Conservation (phyloP, 371 early-diverging fungal species). For the Saksenaea oblongispora region DNA sequence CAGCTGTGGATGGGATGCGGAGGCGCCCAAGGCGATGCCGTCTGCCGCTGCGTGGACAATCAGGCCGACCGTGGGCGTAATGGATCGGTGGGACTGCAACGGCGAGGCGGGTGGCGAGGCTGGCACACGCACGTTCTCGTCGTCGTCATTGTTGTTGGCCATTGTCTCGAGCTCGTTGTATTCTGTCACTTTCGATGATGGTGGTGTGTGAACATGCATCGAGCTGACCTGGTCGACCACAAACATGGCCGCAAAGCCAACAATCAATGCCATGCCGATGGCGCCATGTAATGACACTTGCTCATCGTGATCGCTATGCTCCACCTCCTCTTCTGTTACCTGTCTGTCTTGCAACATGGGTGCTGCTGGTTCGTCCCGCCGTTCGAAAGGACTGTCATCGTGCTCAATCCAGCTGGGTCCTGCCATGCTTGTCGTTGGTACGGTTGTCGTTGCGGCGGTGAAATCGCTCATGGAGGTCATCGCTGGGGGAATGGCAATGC, state of each 20-base stretch:
- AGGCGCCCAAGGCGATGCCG: conserved; percentile 93
- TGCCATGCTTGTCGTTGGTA: neutral
- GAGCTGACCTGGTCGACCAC: conserved; percentile 78
- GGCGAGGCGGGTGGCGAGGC: conserved; percentile 28
- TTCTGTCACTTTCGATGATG: conserved; percentile 20
- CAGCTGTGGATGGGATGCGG: conserved; percentile 63
- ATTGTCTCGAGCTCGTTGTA: conserved; percentile 10
- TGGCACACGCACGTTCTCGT: conserved; percentile 30
- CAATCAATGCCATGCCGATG: conserved; percentile 76
- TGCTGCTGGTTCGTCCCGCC: neutral
- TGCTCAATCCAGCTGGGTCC: neutral
- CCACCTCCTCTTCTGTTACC: conserved; percentile 21
- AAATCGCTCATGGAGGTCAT: neutral
- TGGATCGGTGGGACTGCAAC: conserved; percentile 22
- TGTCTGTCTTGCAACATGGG: conserved; percentile 1
- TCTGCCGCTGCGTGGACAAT: conserved; percentile 95
- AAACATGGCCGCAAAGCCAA: conserved; percentile 93
- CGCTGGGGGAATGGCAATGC: conserved; percentile 1
- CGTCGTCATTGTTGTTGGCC: conserved; percentile 10
- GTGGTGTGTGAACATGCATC: conserved; percentile 46
- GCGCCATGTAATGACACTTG: conserved; percentile 55
- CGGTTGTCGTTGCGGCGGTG: neutral
- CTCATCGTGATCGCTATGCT: conserved; percentile 27
- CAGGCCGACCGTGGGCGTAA: conserved; percentile 77
- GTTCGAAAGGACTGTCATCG: neutral